Evolutionary conservation across 1,139 yeast species (phyloP), one percentile per base, ranked within the genome.

Genomic region (Zygosaccharomyces sapae): DNA sequence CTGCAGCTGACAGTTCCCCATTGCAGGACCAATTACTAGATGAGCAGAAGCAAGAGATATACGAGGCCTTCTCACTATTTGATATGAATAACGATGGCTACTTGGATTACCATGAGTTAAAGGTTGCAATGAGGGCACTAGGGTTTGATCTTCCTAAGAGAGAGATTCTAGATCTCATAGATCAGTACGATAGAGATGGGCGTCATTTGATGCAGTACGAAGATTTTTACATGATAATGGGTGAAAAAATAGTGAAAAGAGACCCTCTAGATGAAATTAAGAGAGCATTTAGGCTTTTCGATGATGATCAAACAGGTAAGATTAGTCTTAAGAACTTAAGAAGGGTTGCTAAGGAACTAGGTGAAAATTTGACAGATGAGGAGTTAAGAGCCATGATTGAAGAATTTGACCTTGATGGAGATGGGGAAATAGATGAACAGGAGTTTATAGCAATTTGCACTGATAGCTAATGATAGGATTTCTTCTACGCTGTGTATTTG

Each of bases 321-420:
- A 92, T 94, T 48, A 73, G 86, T 49, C 73, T 92, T 45, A 77
- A 92, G 56, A 87, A 90, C 62, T 74, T 94, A 49, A 80, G 95
- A 67, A 77, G 94, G 51, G 96, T 92, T 1, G 95, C 97, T 13
- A 86, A 86, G 60, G 97, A 92, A 56, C 71, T 94, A 52, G 97
- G 97, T 1, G 98, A 94, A 66, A 86, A 85, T 59, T 71, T 94
- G 50, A 84, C 88, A 7, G 98, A 92, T 55, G 96, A 89, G 51
- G 98, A 94, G 61, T 73, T 94, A 48, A 77, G 86, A 55, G 97
- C 97, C 9, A 92, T 94, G 98, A 92, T 94, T 55, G 97, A 90
- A 54, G 98, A 92, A 68, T 94, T 94, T 63, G 99, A 94, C 68
- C 71, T 92, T 50, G 97, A 94, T 65, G 96, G 87, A 53, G 98